These are phyloP conservation scores for Plantago coronopus DNA, from an alignment of 305 asterid genomes.

Conservation along the genomic window DNA sequence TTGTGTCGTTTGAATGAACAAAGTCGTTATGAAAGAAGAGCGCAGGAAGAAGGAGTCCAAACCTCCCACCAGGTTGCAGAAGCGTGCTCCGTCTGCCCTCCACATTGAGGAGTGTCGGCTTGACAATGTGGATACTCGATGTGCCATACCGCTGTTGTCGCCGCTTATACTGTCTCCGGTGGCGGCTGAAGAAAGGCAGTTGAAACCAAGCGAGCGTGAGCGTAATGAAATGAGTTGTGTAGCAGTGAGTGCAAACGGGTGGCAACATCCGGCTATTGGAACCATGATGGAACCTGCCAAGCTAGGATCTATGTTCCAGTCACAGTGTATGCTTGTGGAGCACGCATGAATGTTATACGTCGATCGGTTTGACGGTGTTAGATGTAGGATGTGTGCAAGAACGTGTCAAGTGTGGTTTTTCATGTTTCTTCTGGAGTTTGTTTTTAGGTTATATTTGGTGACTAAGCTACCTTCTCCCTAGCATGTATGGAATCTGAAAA, in stretches of 20 bases:
- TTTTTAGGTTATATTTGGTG: not conserved
- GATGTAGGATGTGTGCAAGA: not conserved
- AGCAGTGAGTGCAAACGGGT: conserved; percentile 14
- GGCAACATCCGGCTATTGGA: conserved; percentile 35
- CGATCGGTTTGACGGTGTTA: too few species aligned
- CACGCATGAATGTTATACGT: conserved; percentile 6
- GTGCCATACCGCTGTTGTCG: conserved; percentile 33
- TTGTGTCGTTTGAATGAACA: conserved; percentile 22
- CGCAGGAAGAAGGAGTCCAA: conserved; percentile 7
- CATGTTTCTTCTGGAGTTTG: not conserved
- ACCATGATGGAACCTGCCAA: conserved; percentile 24
- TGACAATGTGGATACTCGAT: not conserved
- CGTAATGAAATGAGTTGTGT: not conserved
- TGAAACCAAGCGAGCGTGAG: not conserved
- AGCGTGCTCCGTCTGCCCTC: conserved; percentile 41
- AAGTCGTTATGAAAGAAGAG: conserved; percentile 20
- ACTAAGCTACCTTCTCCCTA: too few species aligned
- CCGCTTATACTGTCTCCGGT: conserved; percentile 31
- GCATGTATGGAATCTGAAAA: too few species aligned
- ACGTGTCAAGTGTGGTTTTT: not conserved
- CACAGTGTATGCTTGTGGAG: conserved; percentile 25
- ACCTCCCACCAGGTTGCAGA: conserved; percentile 32
- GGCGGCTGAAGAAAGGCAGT: not conserved
- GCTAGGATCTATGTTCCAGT: conserved; percentile 22
- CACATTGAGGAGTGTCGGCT: conserved; percentile 12